These are phyloP conservation scores for Naematelia aurantialba DNA, from an alignment of 768 basidiomycete genomes.

Conservation along the genomic window DNA sequence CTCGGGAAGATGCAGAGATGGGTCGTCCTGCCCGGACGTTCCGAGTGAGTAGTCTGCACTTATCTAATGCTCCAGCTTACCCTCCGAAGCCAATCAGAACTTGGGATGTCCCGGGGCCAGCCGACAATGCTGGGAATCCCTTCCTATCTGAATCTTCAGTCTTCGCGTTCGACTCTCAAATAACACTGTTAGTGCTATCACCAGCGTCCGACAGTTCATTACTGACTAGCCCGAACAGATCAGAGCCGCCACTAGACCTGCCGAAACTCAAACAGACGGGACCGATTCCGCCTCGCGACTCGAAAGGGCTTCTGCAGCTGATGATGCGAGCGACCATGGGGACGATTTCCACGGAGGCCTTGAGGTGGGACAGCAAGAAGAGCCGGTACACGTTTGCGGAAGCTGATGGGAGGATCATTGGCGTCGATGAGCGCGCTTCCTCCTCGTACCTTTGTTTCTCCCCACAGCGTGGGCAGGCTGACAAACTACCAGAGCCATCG, in stretches of 20 bases:
- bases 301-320: constrained; percentile 13
- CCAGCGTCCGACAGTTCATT: background rate
- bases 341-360: constrained; percentile 16
- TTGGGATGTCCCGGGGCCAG: constrained; percentile 15
- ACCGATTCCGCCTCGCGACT: constrained; percentile 8
- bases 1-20: constrained; percentile 10
- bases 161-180: constrained; percentile 16
- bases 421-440: constrained; percentile 16
- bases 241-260: background rate
- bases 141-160: constrained; percentile 11
- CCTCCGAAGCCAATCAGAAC: constrained; percentile 16
- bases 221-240: background rate
- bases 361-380: constrained; percentile 28
- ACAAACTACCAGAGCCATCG: constrained; percentile 13
- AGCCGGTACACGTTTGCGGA: constrained; percentile 18
- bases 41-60: constrained; percentile 4
- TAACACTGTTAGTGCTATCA: constrained; percentile 9
- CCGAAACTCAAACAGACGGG: background rate
- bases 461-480: background rate
- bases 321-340: constrained; percentile 36
- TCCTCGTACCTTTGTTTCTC: constrained; percentile 15
- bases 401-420: constrained; percentile 8
- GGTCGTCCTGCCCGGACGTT: constrained; percentile 8
- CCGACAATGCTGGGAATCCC: background rate
- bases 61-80: background rate